Conservation (phyloP, 805 yeast species). For the Starmera dryadoides region DNA sequence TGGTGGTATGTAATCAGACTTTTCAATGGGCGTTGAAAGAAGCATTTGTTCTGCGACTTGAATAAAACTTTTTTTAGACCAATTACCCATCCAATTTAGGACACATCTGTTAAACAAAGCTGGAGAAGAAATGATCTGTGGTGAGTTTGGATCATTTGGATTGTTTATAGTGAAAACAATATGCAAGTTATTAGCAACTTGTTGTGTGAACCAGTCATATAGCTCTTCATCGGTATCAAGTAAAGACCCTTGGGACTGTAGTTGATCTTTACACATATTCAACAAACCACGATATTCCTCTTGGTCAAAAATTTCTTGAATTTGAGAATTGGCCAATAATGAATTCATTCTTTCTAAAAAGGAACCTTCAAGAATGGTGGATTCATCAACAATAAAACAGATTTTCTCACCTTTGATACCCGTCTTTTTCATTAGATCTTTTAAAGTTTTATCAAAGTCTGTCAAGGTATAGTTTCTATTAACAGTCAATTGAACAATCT, state of each 20-base stretch:
- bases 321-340: slow-evolving; percentile 84
- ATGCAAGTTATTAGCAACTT: slow-evolving; percentile 67
- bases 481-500: slow-evolving; percentile 50
- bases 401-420: slow-evolving; percentile 52
- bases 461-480: slow-evolving; percentile 42
- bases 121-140: slow-evolving; percentile 65
- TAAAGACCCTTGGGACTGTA: slow-evolving; percentile 51
- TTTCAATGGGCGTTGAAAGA: slow-evolving; percentile 44
- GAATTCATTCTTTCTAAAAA: slow-evolving; percentile 91
- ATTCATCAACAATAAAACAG: slow-evolving; percentile 76
- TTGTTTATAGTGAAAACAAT: slow-evolving; percentile 73
- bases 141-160: slow-evolving; percentile 25
- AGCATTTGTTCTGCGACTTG: slow-evolving; percentile 42
- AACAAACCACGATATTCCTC: slow-evolving; percentile 55
- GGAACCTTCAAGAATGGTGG: slow-evolving; percentile 65
- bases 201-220: slow-evolving; percentile 65
- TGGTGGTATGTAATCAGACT: slow-evolving; percentile 34
- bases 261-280: slow-evolving; percentile 46
- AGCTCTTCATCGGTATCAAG: slow-evolving; percentile 65
- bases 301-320: slow-evolving; percentile 81
- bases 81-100: slow-evolving; percentile 80
- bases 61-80: slow-evolving; percentile 47
- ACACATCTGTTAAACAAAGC: slow-evolving; percentile 89
- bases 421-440: slow-evolving; percentile 41
- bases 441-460: slow-evolving; percentile 64